Evolutionary conservation across 2,329 filamentous ascomycete species (phyloP).

Genomic region (Cladophialophora chaetospira): DNA sequence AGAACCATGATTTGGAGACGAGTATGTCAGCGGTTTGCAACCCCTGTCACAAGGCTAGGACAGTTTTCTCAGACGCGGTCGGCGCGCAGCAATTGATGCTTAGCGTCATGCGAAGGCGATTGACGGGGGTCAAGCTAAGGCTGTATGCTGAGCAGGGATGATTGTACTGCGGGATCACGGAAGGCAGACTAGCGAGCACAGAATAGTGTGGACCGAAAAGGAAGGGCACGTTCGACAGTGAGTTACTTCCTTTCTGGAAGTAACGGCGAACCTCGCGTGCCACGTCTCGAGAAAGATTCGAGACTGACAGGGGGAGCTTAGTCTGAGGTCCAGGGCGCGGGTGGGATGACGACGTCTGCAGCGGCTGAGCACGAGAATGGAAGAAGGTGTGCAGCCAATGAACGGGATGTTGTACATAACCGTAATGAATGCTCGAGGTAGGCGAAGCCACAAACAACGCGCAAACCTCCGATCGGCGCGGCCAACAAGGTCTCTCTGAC

Average conservation of each 20-base stretch:
- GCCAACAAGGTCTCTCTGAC: background rate
- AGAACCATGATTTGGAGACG: conserved; percentile 14
- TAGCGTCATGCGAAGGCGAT: conserved; percentile 19
- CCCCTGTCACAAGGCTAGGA: conserved; percentile 5
- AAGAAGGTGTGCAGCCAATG: conserved; percentile 5
- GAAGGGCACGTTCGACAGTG: conserved; percentile 2
- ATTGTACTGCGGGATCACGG: conserved; percentile 4
- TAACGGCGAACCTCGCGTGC: background rate
- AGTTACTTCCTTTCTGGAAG: conserved; percentile 18
- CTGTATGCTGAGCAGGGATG: conserved; percentile 5
- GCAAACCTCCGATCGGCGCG: conserved; percentile 1
- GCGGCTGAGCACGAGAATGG: background rate
- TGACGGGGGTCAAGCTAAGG: conserved; percentile 1
- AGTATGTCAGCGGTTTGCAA: conserved; percentile 17
- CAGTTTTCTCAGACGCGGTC: conserved; percentile 13
- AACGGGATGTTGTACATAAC: no score
- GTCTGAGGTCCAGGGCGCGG: background rate
- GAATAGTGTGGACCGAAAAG: background rate
- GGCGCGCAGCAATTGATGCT: background rate
- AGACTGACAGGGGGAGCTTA: background rate
- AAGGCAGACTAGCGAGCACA: conserved; percentile 5
- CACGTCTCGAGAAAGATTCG: background rate
- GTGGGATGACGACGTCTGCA: conserved; percentile 10
- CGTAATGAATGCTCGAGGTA: no score
- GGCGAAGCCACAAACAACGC: conserved; percentile 3